phyloP scores from a whole-genome alignment of 2,329 filamentous ascomycete genomes.

The Phialemoniopsis sp. region DNA sequence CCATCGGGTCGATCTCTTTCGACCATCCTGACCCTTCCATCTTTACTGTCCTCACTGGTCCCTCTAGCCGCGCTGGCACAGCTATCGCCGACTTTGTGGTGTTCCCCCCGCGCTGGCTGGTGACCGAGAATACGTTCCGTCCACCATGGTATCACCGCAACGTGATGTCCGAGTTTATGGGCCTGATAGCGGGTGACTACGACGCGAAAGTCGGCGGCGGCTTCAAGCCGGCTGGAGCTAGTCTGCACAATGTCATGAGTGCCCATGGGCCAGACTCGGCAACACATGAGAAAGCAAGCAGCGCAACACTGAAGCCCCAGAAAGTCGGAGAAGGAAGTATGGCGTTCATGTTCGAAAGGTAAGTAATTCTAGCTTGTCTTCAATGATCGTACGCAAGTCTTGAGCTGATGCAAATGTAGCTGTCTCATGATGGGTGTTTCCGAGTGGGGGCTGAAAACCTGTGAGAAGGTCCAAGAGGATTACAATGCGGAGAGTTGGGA shows the following conservation, averaged over 20 bases:
- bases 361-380: conserved; percentile 11
- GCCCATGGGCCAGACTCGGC: conserved; percentile 45
- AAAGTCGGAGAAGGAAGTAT: conserved; percentile 40
- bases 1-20: conserved; percentile 57
- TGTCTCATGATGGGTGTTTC: conserved; percentile 47
- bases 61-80: conserved; percentile 43
- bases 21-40: conserved; percentile 65
- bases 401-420: no score
- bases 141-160: conserved; percentile 56
- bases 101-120: conserved; percentile 58
- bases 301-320: conserved; percentile 34
- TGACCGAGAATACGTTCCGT: conserved; percentile 52
- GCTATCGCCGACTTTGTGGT: conserved; percentile 56
- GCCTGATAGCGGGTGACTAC: conserved; percentile 37
- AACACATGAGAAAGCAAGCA: conserved; percentile 39
- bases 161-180: conserved; percentile 44
- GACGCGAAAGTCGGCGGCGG: conserved; percentile 41
- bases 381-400: no score
- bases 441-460: conserved; percentile 46
- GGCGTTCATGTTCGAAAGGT: conserved; percentile 49
- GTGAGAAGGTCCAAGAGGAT: conserved; percentile 31
- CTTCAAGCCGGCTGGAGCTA: conserved; percentile 37
- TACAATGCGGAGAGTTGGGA: conserved; percentile 67
- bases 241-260: conserved; percentile 54
- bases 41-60: conserved; percentile 55